Evolutionary conservation across 2,329 filamentous ascomycete genomes (phyloP), one percentile per base, ranked within the genome.

Genomic region (Fusarium transvaalense): DNA sequence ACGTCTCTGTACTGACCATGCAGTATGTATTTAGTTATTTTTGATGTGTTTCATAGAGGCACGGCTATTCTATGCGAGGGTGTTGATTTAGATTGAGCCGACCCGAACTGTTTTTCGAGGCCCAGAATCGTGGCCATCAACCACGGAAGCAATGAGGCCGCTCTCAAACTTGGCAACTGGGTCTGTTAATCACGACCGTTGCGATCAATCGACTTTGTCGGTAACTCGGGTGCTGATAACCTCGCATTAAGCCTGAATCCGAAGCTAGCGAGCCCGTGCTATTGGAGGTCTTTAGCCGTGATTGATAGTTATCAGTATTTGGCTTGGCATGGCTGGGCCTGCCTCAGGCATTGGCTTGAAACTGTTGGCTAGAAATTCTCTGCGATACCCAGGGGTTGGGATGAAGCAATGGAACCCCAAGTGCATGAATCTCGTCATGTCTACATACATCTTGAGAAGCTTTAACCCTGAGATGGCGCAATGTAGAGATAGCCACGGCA

Each of bases 401-500:
- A 63, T 56, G 66, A 69, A 69, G 66, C 51, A 56, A 61, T 74
- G 71, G 63, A 70, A 73, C 67, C 43, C 39, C 43, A 42, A 42
- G 61, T 59, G 61, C 69, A 71, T 68, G 54, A 51, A 74, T 74
- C 68, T 71, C 68, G 70, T 73, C 71, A 74, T 69, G 64, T 57
- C 56, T 71, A 23, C 25, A 43, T 43, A 62, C 58, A 55, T 56
- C 56, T 60, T 38, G 32, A 46, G 46, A 42, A 45, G 56, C 42
- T 45, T 38, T 54, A 59, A 63, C 51, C 46, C 59, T 59, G 55
- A 12, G 41, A 52, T 63, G 57, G 56, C 57, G 60, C 41, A 32
- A 61, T 48, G 35, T 43, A 47, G 32, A 56, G 60, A 52, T 58
- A 56, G 53, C 41, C 47, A 43, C 34, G 41, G 32, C 32, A 32